phyloP scores from a whole-genome alignment of 306 rosid genomes.

The Castanea crenata region DNA sequence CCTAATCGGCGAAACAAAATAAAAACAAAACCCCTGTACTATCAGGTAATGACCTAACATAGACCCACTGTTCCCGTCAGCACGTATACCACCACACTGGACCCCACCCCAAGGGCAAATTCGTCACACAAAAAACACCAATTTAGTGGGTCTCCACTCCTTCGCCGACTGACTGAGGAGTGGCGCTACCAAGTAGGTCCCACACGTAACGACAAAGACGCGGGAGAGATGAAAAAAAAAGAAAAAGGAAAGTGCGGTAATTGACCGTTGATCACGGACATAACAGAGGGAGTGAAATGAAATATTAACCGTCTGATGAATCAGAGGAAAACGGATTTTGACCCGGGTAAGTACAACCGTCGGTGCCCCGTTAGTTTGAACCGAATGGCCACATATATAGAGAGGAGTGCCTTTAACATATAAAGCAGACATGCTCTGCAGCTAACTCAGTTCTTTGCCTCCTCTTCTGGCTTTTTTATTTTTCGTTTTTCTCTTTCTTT shows the following conservation, averaged over 20 bases:
- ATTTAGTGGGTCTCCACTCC: conserved; percentile 32
- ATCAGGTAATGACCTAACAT: neutral
- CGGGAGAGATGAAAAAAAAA: conserved; percentile 4
- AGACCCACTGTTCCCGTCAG: conserved; percentile 22
- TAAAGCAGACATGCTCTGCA: conserved; percentile 44
- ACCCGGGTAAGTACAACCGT: conserved; percentile 27
- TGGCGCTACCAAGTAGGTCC: conserved; percentile 23
- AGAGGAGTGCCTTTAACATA: neutral
- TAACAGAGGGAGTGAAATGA: conserved; percentile 1
- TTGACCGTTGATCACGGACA: conserved; percentile 63
- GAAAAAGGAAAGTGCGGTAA: neutral
- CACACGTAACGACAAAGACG: conserved; percentile 34
- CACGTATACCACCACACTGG: neutral
- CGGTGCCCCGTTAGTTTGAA: conserved; percentile 20
- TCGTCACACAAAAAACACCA: conserved; percentile 3
- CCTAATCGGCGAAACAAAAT: neutral
- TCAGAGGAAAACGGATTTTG: neutral
- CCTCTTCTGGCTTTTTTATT: conserved; percentile 35
- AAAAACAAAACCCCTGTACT: neutral
- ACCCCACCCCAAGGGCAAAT: conserved; percentile 23
- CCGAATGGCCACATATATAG: conserved; percentile 1
- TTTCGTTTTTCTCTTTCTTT: conserved; percentile 23
- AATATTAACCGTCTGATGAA: conserved; percentile 36
- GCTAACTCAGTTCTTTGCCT: conserved; percentile 25
- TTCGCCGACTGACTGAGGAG: conserved; percentile 32